Evolutionary conservation across 2,329 filamentous ascomycete genomes (phyloP), one percentile per base, ranked within the genome.

Genomic region (Calonectria hawksworthii): DNA sequence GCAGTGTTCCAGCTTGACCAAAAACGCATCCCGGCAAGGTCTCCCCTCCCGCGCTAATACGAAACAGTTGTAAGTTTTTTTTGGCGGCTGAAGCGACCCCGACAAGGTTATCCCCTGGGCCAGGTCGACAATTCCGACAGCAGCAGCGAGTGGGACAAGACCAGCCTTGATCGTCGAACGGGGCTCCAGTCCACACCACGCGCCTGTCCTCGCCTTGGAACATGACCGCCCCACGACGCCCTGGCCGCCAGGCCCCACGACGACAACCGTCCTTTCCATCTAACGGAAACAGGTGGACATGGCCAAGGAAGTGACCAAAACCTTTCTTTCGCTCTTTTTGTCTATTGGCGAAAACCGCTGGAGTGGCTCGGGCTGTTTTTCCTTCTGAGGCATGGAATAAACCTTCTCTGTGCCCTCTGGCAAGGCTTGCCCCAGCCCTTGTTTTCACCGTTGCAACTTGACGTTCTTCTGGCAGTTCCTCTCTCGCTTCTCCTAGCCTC

Each of bases 61-160:
- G 34, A 75, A 70, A 72, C 34, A 41, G 70, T 70, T 68, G 70
- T 64, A 75, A 73, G 70, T 70, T 75, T 73, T 73, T 67, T 75
- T 70, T 67, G 66, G 74, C 74, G 74, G 70, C 70, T 70, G 70
- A 73, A 73, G 65, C 59, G 65, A 75, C 66, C 52, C 56, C 54
- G 67, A 73, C 66, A 66, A 75, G 54, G 56, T 64, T 69, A 23
- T 36, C 47, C 63, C 52, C 51, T 64, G 67, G n/a, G 34, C 28
- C 34, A 61, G n/a, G 56, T 61, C 56, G n/a, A 61, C 56, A 13
- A 63, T 66, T 70, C 51, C 30, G 32, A 52, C 54, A 54, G 51
- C 54, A 67, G 65, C 64, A 44, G 50, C 59, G 59, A 66, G 47
- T 47, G 68, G 71, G 59, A 70, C 59, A 41, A 70, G 72, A 59